Base-by-base conservation (phyloP, 1,139 yeast genomes). In the Debaryomycetaceae sp. region DNA sequence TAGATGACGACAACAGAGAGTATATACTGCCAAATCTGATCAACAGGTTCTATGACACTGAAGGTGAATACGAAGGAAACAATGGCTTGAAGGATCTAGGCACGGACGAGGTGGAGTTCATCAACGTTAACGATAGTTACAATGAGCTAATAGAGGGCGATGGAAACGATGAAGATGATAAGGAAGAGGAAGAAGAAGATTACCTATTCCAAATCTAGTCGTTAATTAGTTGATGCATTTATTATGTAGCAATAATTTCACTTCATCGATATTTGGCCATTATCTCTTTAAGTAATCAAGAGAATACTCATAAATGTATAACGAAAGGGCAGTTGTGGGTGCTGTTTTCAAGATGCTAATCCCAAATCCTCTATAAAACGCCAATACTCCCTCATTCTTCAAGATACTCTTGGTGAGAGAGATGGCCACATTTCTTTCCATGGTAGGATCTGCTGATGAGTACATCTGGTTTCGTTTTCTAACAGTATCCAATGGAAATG, bases 401-500 rank as follows among this genome's bases (percentile, higher is more conserved):
- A 83, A 43, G 23, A 87, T 77, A 13, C 63, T 54, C 13, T 51
- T 43, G 42, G 55, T 49, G 50, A 68, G 39, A 47, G 45, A 45
- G 35, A 54, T 24, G 33, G 71, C 56, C 9, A 55, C 45, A 2
- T 45, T 50, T 3, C 50, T 45, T 11, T 38, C 42, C 38, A 50
- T 49, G 13, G 45, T 41, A 5, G 50, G 52, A 38, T 53, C 46
- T 9, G 44, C 49, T 20, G 58, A 58, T 3, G 76, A 68, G 34
- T 77, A 74, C 55, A 91, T 81, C 60, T 91, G 97, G 40, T 86
- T 65, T 42, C 97, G 70, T 56, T 91, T 84, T 34, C 97, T 72
- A 5, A 91, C 60, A 0, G 96, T 81, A 60, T 93, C 99, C 42
- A 93, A 63, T 0, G 99, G 99, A 62, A 89, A 93, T 0, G 90